Conservation (phyloP, 768 basidiomycete genomes). For the Rhodosporidiobolus sp. region DNA sequence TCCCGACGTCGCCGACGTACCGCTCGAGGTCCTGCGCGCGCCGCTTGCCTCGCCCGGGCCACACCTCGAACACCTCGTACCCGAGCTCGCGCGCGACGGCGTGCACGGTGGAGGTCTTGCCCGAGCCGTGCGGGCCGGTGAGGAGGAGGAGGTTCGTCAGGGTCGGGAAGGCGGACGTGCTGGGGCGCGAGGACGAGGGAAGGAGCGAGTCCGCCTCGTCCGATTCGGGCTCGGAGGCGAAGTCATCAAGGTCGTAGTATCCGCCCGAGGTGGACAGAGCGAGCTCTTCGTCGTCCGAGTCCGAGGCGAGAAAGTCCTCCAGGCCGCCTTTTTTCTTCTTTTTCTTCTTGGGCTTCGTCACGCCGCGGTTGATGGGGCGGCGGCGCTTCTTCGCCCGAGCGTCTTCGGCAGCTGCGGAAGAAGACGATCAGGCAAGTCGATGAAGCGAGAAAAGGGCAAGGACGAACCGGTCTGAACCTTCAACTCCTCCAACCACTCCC, state of each 20-base stretch:
- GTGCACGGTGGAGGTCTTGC: slow-evolving; percentile 89
- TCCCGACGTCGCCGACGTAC: slow-evolving; percentile 86
- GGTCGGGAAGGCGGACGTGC: slow-evolving; percentile 40
- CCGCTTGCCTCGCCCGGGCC: slow-evolving; percentile 89
- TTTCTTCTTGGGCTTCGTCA: slow-evolving; percentile 27
- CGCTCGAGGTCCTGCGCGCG: slow-evolving; percentile 71
- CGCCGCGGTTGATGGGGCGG: slow-evolving; percentile 24
- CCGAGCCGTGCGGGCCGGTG: slow-evolving; percentile 73
- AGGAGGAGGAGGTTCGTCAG: slow-evolving; percentile 86
- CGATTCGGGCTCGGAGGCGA: neutral
- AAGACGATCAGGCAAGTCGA: neutral
- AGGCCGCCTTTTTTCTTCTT: slow-evolving; percentile 22
- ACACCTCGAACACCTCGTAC: slow-evolving; percentile 95
- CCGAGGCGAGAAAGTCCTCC: slow-evolving; percentile 43
- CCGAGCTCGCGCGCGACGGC: slow-evolving; percentile 90
- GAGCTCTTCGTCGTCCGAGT: slow-evolving; percentile 50
- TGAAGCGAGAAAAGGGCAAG: neutral
- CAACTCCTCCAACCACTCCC: slow-evolving; percentile 74
- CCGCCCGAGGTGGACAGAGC: slow-evolving; percentile 57
- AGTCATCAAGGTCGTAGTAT: neutral
- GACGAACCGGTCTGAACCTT: slow-evolving; percentile 10
- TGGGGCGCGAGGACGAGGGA: slow-evolving; percentile 3
- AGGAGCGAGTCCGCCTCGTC: slow-evolving; percentile 49
- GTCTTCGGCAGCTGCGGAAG: neutral
- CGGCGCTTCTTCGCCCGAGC: slow-evolving; percentile 10